A percentile compares a stretch with the other conserved stretches of the same genome.
Evolutionary conservation across 1,284 basidiomycete species (phyloP).

Genomic region (Melanopsichium pennsylvanicum): DNA sequence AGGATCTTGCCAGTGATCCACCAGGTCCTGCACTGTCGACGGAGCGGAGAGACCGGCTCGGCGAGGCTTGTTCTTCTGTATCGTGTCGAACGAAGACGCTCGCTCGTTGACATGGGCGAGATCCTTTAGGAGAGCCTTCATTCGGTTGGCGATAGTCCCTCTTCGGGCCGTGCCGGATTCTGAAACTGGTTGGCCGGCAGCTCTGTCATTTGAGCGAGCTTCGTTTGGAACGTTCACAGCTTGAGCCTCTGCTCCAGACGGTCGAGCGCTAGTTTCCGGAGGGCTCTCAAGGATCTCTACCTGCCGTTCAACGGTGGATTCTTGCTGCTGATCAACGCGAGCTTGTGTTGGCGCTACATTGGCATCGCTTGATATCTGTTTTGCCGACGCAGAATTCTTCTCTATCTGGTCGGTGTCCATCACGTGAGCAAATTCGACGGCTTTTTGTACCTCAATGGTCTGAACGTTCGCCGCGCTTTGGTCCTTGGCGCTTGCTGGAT

Average conservation of each 20-base stretch:
- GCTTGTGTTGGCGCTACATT: too few relatives aligned
- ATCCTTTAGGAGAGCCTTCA: slow-evolving; percentile 23
- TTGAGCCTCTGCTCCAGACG: neutral
- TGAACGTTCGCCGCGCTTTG: too few relatives aligned
- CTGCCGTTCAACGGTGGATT: neutral
- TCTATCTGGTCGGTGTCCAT: too few relatives aligned
- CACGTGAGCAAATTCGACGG: too few relatives aligned
- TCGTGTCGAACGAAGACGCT: slow-evolving; percentile 22
- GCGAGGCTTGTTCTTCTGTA: slow-evolving; percentile 19
- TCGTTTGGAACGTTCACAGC: too few relatives aligned
- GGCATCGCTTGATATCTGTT: too few relatives aligned
- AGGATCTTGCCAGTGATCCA: slow-evolving; percentile 35
- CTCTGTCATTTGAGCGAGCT: neutral
- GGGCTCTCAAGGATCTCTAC: too few relatives aligned
- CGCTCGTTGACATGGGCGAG: slow-evolving; percentile 15
- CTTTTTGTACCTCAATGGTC: too few relatives aligned
- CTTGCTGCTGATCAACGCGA: too few relatives aligned
- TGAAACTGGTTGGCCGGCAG: slow-evolving; percentile 7
- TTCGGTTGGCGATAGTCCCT: slow-evolving; percentile 17
- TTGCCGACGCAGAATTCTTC: too few relatives aligned
- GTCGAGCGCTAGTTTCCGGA: too few relatives aligned
- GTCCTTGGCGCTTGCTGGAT: too few relatives aligned
- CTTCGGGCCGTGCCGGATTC: slow-evolving; percentile 15
- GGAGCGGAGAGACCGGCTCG: slow-evolving; percentile 4
- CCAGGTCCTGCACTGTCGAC: slow-evolving; percentile 15